Evolutionary conservation across 306 rosid species (phyloP), one percentile per base, ranked within the genome.

Genomic region (Carpinus viminea): DNA sequence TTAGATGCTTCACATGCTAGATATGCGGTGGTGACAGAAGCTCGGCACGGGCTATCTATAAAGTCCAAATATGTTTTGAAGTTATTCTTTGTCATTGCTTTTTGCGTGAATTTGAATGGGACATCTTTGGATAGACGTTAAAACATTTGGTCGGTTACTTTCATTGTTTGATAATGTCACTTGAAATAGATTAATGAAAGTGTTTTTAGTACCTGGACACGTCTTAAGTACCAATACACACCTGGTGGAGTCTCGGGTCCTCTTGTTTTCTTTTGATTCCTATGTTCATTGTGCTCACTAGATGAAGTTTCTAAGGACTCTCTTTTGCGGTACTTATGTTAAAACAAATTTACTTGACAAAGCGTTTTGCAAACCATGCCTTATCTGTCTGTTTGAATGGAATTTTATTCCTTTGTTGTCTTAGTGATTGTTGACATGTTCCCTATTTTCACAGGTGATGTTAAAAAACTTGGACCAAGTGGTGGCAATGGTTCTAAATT

Each of bases 401-500:
- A 24, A 51, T 51, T 50, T 7, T 41, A 10, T 69, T 36, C 51
- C 52, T 62, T 78, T 9, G 15, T 68, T 17, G 34, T 47, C 34
- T 73, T 69, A 55, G 57, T 41, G 10, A 51, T 61, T 78, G 65
- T 53, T n/a, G 17, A 21, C 66, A 17, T 13, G 50, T 41, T 79
- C 59, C 38, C 31, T 16, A 72, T 52, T 77, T n/a, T 36, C 65
- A 31, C 86, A 96, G 99, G 99, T 96, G 38, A 96, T 96, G 99
- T 66, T 89, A 24, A 96, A 96, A 83, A 96, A 55, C 76, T 86
- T 96, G 91, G 99, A 96, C 80, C 99, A 91, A 84, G 98, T 96
- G 75, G 96, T 96, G 82, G 97, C 98, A 66, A 96, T 96, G 99
- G 96, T 96, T 38, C 81, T 96, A 86, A 96, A 83, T 81, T 91